These are phyloP conservation scores for Prunus mume DNA, from an alignment of 306 rosid genomes.

Conservation along the genomic window DNA sequence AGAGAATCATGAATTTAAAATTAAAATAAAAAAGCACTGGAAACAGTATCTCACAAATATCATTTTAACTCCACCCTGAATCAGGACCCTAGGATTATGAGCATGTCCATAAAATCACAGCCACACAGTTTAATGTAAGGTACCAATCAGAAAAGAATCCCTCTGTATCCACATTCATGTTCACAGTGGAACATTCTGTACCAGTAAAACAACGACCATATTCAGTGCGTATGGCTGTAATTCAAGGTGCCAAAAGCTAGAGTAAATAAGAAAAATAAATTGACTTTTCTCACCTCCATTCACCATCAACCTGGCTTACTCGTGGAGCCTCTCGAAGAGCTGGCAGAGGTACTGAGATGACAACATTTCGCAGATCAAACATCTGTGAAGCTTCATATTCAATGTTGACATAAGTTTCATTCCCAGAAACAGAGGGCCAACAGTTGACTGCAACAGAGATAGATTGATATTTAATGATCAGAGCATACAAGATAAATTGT, in stretches of 20 bases:
- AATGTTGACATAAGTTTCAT: conserved; percentile 91
- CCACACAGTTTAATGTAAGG: neutral
- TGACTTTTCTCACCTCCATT: conserved; percentile 63
- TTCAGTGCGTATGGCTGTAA: neutral
- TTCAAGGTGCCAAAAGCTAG: neutral
- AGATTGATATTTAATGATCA: conserved; percentile 16
- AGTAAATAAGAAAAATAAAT: neutral
- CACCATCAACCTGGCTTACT: conserved; percentile 81
- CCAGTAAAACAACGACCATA: neutral
- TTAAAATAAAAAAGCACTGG: neutral
- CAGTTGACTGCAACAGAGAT: conserved; percentile 78
- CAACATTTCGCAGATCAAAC: conserved; percentile 75
- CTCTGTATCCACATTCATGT: neutral
- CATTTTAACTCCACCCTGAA: neutral
- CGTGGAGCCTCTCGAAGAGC: conserved; percentile 92
- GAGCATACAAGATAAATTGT: conserved; percentile 14
- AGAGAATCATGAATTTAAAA: neutral
- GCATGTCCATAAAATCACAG: neutral
- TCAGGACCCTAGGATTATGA: neutral
- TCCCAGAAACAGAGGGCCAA: conserved; percentile 98
- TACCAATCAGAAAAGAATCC: neutral
- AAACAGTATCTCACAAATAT: neutral
- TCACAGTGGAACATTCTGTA: neutral
- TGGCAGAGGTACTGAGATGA: conserved; percentile 89
- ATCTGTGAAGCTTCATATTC: conserved; percentile 90